Base-by-base conservation (phyloP, 371 early-diverging fungal species). In the Mortierella sp. region DNA sequence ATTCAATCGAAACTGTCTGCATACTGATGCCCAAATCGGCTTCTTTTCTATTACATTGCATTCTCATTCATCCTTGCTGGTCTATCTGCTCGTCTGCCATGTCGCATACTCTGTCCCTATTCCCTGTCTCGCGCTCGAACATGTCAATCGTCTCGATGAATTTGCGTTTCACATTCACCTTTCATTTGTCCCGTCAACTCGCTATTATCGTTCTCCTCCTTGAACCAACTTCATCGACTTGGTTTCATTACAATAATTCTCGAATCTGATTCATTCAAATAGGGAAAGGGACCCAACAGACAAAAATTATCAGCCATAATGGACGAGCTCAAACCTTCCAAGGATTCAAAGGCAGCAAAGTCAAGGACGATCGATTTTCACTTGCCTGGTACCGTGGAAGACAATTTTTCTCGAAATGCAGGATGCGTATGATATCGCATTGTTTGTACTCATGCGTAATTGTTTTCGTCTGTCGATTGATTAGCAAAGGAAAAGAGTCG, bases 401-500 rank as follows among this genome's bases (percentile, higher is more conserved):
- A 15, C 13, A 28, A 29, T 5, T 31, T 57, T 57, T 57, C 34
- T 28, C 29, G 12, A 58, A 42, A n/a, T 28, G 7, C 53, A 13
- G 23, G 6, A 59, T 8, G 45, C 7, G n/a, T 2, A 2, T 17
- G 9, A n/a, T 34, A 15, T 35, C 22, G 42, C 22, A 26, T 31
- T 42, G 17, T 31, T 43, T 23, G 15, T 62, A 61, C 60, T 67
- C 61, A 66, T 43, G 54, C 56, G 28, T 45, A 56, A 12, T 23
- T 51, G 19, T 19, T 40, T 62, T 43, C n/a, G n/a, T 37, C 23
- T 47, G 26, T n/a, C 3, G 42, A 40, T 13, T 37, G 3, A 40
- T 4, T 74, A 90, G 88, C 86, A 66, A 87, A 88, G 69, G 83
- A 85, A 64, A 89, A 89, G 74, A 85, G 83, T 35, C 86, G 82